These are phyloP conservation scores for Erodium chrysanthum DNA, from an alignment of 441 rosid species.

Conservation along the genomic window DNA sequence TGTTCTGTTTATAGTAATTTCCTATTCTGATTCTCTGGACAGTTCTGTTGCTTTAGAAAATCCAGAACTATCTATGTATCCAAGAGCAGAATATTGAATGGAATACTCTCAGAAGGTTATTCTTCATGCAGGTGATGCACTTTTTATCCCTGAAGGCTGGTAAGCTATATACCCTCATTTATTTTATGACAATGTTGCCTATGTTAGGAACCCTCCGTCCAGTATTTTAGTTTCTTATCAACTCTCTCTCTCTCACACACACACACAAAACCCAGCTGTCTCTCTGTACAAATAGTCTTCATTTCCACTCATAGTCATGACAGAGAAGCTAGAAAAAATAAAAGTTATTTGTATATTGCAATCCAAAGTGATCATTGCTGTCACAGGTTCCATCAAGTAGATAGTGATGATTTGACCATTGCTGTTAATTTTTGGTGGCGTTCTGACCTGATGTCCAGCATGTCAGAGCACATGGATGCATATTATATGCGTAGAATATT, in stretches of 20 bases:
- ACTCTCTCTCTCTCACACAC: not conserved
- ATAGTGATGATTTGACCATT: constrained; percentile 67
- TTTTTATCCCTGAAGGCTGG: constrained; percentile 99
- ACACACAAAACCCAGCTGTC: not conserved
- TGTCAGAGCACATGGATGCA: constrained; percentile 79
- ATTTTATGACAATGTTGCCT: constrained; percentile 5
- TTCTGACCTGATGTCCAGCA: constrained; percentile 50
- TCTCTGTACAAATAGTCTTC: not conserved
- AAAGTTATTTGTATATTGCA: not conserved
- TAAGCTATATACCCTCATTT: constrained; percentile 31
- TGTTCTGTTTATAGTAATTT: constrained; percentile 8
- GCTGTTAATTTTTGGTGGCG: constrained; percentile 93
- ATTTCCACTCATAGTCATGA: not conserved
- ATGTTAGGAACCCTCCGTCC: constrained; percentile 5
- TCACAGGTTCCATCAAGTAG: constrained; percentile 81
- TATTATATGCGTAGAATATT: constrained; percentile 73
- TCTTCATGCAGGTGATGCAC: constrained; percentile 78
- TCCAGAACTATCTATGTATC: constrained; percentile 54
- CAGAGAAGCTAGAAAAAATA: not conserved
- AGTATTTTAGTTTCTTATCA: not conserved
- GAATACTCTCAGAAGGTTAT: constrained; percentile 52
- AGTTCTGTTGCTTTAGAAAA: constrained; percentile 62
- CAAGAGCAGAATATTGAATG: constrained; percentile 55
- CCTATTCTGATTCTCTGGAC: constrained; percentile 21
- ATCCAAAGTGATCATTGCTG: constrained; percentile 23